Evolutionary conservation across 202 grass and related monocot species (phyloP).

Genomic region (Dendrocalamus latiflorus): DNA sequence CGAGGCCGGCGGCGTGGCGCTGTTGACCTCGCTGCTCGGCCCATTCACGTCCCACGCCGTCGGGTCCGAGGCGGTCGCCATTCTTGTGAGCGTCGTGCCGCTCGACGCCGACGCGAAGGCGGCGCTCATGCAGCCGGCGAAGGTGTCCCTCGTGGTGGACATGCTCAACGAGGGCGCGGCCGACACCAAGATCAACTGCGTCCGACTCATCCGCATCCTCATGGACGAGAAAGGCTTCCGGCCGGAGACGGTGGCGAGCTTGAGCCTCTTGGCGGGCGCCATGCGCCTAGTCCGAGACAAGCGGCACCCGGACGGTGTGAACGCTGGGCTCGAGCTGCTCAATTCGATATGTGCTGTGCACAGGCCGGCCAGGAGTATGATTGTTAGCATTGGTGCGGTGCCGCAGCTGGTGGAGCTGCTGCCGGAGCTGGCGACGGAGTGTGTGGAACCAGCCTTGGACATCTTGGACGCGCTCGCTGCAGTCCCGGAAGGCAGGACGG

Average conservation of each 20-base stretch:
- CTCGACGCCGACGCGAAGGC: constrained; percentile 61
- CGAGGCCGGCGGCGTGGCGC: constrained; percentile 47
- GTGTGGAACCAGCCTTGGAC: constrained; percentile 54
- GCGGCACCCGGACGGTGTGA: constrained; percentile 49
- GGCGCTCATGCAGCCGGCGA: constrained; percentile 79
- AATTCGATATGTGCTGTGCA: constrained; percentile 62
- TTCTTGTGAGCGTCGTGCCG: constrained; percentile 59
- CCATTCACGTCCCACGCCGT: constrained; percentile 91
- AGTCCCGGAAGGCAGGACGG: constrained; percentile 39
- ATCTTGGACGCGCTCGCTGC: constrained; percentile 63
- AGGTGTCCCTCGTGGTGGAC: constrained; percentile 84
- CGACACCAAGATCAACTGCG: constrained; percentile 88
- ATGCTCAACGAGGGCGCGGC: constrained; percentile 81
- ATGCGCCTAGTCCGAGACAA: constrained; percentile 74
- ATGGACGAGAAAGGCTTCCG: constrained; percentile 82
- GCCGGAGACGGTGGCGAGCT: constrained; percentile 73
- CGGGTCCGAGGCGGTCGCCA: constrained; percentile 81
- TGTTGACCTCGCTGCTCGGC: constrained; percentile 66
- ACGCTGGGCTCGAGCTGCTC: constrained; percentile 56
- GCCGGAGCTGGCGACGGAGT: constrained; percentile 44
- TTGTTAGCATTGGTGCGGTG: constrained; percentile 72
- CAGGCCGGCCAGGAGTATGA: constrained; percentile 42
- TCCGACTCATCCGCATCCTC: constrained; percentile 65
- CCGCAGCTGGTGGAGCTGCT: constrained; percentile 70
- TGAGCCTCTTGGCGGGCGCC: constrained; percentile 74